Evolutionary conservation across 257 asterid genomes (phyloP), one percentile per base, ranked within the genome.

Genomic region (Rauvolfia tetraphylla): DNA sequence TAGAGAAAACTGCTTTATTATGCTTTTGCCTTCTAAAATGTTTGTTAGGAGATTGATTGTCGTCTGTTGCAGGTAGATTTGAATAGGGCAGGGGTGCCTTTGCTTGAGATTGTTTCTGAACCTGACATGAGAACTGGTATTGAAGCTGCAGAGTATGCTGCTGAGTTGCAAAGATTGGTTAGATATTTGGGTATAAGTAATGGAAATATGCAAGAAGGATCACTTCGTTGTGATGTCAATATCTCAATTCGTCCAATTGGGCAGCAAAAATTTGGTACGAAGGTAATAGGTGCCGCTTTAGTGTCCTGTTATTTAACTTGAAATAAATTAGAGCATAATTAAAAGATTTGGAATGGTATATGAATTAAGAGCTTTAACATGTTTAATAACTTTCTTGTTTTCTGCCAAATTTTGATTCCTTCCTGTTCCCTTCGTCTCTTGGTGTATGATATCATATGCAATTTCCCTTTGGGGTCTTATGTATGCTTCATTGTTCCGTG

Each of bases 61-160:
- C 23, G 62, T 38, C 54, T 77, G 70, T 38, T 79, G 79, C 85
- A 92, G 99, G 99, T 95, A 81, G 99, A 93, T 85, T 86, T 95
- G 90, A 95, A 95, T 79, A 90, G 99, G 79, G 99, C 99, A 44
- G 99, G 99, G 82, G 99, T 95, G 33, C 99, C 99, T 15, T 85
- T 95, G 86, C 96, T 95, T 71, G 98, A 95, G 87, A 93, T 95
- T 79, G 99, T 93, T 71, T 95, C 99, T 23, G 99, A 95, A 79
- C 99, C 99, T 72, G 99, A 93, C 81, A 93, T 95, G 97, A 93
- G 97, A 85, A 95, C 96, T 70, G 99, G 98, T 70, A 81, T 90
- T 79, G 98, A 93, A 85, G 97, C 98, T 74, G 96, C 99, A 75
- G 99, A 95, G 81, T 95, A 95, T 81, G 97, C 98, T 77, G 92